Conservation (phyloP, 345 rosid genomes). For the Capsella bursapastoris region DNA sequence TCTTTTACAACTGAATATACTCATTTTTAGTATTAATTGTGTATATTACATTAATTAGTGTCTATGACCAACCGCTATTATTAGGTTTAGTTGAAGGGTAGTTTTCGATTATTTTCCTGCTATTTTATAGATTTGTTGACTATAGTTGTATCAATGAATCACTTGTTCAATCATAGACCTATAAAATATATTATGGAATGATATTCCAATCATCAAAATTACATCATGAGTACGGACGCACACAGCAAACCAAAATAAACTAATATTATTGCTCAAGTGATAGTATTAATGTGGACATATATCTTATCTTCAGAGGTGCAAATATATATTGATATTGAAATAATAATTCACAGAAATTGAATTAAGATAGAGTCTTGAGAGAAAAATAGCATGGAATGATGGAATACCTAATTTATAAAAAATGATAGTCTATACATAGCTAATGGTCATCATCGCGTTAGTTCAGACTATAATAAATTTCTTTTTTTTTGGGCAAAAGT, state of each 20-base stretch:
- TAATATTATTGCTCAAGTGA: conserved; percentile 2
- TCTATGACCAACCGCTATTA: conserved; percentile 33
- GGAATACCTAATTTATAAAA: not conserved
- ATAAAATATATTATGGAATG: conserved; percentile 13
- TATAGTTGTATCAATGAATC: conserved; percentile 9
- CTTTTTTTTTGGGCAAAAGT: too few relatives aligned
- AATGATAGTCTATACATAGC: not conserved
- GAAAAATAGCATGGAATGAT: not conserved
- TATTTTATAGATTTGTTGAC: conserved; percentile 23
- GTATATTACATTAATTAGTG: conserved; percentile 23
- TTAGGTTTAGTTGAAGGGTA: conserved; percentile 17
- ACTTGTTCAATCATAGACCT: conserved; percentile 15
- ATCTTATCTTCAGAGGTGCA: not conserved
- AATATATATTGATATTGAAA: not conserved
- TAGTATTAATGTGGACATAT: not conserved
- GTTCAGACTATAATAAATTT: not conserved
- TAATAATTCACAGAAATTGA: not conserved
- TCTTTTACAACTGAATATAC: not conserved
- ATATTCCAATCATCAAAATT: not conserved
- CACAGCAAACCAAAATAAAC: not conserved
- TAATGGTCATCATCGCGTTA: not conserved
- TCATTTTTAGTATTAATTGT: not conserved
- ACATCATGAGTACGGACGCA: conserved; percentile 25
- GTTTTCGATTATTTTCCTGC: conserved; percentile 26
- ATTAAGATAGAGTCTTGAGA: not conserved